Percentiles rank a stretch among this genome's conserved stretches.
Conservation (phyloP, 768 basidiomycete genomes). For the Mycena alexandri region DNA sequence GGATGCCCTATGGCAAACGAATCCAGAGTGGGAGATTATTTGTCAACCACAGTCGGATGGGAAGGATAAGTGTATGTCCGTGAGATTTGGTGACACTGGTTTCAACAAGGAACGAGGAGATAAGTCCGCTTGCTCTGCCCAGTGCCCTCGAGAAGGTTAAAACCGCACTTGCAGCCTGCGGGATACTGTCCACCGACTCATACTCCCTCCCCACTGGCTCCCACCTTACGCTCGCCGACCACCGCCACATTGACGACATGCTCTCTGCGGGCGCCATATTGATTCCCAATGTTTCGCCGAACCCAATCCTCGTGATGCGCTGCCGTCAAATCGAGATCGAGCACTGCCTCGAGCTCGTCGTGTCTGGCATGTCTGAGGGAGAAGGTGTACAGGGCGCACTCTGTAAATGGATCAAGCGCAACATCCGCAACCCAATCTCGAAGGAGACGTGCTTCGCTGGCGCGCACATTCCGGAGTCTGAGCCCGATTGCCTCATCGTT, state of each 20-base stretch:
- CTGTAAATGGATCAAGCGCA: slow-evolving; percentile 1
- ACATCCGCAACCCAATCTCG: background rate
- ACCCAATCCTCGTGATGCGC: slow-evolving; percentile 16
- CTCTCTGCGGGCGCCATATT: background rate
- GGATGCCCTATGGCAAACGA: background rate
- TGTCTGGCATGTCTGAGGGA: slow-evolving; percentile 15
- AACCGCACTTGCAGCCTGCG: slow-evolving; percentile 8
- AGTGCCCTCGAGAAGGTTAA: slow-evolving; percentile 23
- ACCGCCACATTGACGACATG: slow-evolving; percentile 15
- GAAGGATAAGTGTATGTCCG: slow-evolving; percentile 10
- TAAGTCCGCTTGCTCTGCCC: slow-evolving; percentile 7
- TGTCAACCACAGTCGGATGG: slow-evolving; percentile 15
- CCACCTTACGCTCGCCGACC: slow-evolving; percentile 3
- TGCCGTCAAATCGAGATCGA: slow-evolving; percentile 17
- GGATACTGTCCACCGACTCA: slow-evolving; percentile 9
- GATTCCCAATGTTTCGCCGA: background rate
- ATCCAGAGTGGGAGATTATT: slow-evolving; percentile 16
- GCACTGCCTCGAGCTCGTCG: slow-evolving; percentile 13
- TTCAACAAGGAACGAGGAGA: slow-evolving; percentile 12
- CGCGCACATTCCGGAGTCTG: background rate
- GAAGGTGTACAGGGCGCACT: slow-evolving; percentile 6
- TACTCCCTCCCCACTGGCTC: slow-evolving; percentile 14
- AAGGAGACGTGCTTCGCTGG: slow-evolving; percentile 7
- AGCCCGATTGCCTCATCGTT: slow-evolving; percentile 2
- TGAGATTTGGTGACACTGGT: slow-evolving; percentile 4